These are phyloP conservation scores for Cercospora brassicicola DNA, from an alignment of 2,329 filamentous ascomycete genomes.

Conservation along the genomic window DNA sequence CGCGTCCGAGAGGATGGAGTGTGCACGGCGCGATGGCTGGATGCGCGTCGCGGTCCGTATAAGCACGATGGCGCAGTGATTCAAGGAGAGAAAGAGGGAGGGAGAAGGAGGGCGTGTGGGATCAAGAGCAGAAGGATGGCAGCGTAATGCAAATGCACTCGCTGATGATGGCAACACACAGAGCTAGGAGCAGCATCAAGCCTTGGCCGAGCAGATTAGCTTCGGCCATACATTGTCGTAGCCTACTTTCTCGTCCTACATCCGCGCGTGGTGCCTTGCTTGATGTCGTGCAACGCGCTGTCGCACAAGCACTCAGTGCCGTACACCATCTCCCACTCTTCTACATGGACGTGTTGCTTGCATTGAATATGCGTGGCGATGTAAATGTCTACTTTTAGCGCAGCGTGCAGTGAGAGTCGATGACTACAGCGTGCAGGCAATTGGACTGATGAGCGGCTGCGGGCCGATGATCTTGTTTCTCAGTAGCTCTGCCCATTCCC, in stretches of 20 bases:
- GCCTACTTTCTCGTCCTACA: background rate
- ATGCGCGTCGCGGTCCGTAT: background rate
- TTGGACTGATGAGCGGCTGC: background rate
- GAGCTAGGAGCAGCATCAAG: background rate
- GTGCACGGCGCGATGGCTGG: background rate
- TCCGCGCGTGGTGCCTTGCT: background rate
- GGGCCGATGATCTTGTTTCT: background rate
- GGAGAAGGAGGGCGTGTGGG: background rate
- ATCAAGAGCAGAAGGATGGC: background rate
- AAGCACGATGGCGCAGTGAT: background rate
- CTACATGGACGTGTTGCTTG: background rate
- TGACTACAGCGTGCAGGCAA: background rate
- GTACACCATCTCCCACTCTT: background rate
- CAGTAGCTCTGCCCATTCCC: background rate
- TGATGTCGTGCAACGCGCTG: background rate
- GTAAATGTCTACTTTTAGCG: background rate
- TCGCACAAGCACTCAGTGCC: background rate
- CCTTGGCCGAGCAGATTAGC: background rate
- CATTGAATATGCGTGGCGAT: background rate
- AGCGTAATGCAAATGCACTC: background rate
- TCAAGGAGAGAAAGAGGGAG: background rate
- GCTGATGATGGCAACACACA: background rate
- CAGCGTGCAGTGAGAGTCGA: background rate
- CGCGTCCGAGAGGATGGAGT: background rate
- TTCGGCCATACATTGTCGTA: background rate